Conservation (phyloP, 1,284 basidiomycete genomes). For the Ceratobasidium sp. region DNA sequence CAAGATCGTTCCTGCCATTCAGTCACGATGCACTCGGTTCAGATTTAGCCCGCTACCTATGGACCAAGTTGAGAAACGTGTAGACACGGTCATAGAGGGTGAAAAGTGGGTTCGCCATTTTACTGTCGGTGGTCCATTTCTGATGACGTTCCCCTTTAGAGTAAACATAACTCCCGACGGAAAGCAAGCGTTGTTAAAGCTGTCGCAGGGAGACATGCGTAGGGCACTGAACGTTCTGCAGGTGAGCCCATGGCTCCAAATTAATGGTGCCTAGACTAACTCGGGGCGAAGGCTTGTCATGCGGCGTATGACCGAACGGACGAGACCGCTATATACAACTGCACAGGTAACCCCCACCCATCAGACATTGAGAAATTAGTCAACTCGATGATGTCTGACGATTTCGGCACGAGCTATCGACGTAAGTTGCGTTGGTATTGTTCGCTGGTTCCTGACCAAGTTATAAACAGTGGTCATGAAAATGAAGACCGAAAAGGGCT, state of each 20-base stretch:
- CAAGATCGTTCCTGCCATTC: slow-evolving; percentile 98
- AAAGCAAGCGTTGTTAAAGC: slow-evolving; percentile 85
- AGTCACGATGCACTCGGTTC: slow-evolving; percentile 97
- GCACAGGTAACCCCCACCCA: slow-evolving; percentile 96
- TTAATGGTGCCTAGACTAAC: background rate
- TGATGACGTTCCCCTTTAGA: slow-evolving; percentile 54
- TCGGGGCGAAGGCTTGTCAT: slow-evolving; percentile 76
- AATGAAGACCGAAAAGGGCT: slow-evolving; percentile 89
- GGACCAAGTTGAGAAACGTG: slow-evolving; percentile 81
- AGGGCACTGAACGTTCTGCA: slow-evolving; percentile 95
- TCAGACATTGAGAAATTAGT: slow-evolving; percentile 92
- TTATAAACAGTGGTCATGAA: slow-evolving; percentile 77
- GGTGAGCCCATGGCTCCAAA: slow-evolving; percentile 45
- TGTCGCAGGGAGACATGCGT: slow-evolving; percentile 97
- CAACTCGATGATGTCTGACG: slow-evolving; percentile 94
- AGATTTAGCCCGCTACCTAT: slow-evolving; percentile 95
- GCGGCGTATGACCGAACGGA: slow-evolving; percentile 91
- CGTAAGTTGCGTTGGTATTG: slow-evolving; percentile 58
- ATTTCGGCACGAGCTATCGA: slow-evolving; percentile 91
- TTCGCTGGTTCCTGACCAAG: slow-evolving; percentile 6
- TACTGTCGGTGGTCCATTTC: background rate
- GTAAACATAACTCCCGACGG: slow-evolving; percentile 89
- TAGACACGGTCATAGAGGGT: slow-evolving; percentile 80
- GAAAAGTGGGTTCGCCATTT: slow-evolving; percentile 72
- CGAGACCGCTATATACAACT: slow-evolving; percentile 93